Evolutionary conservation across 495 filamentous ascomycete genomes (phyloP).

Genomic region (Cladorrhinum samala): DNA sequence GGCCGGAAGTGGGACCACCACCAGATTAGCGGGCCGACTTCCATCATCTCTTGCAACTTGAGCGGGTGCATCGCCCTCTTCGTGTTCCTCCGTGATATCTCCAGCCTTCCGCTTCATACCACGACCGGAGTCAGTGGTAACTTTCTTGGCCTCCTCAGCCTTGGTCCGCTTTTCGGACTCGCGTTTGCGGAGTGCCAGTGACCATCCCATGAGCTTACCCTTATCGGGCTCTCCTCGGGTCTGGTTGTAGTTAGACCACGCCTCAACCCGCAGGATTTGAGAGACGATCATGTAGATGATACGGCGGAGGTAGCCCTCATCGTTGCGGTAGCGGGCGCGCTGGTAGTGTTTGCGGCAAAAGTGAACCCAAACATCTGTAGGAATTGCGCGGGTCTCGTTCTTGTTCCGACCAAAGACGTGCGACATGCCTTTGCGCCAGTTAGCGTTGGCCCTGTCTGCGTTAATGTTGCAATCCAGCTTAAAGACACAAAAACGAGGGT

Average conservation of each 20-base stretch:
- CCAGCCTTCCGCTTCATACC: slow-evolving; percentile 16
- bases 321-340: slow-evolving; percentile 59
- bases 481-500: not conserved
- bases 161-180: slow-evolving; percentile 41
- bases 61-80: slow-evolving; percentile 20
- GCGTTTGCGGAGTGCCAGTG: slow-evolving; percentile 45
- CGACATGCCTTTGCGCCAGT: slow-evolving; percentile 64
- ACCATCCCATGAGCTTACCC: slow-evolving; percentile 45
- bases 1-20: slow-evolving; percentile 33
- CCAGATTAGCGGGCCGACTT: slow-evolving; percentile 13
- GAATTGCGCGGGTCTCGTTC: slow-evolving; percentile 60
- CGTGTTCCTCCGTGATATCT: slow-evolving; percentile 24
- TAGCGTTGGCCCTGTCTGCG: not conserved
- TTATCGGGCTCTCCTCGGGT: slow-evolving; percentile 19
- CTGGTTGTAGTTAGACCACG: slow-evolving; percentile 47
- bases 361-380: slow-evolving; percentile 58
- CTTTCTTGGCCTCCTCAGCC: slow-evolving; percentile 19
- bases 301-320: slow-evolving; percentile 49
- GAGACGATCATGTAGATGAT: slow-evolving; percentile 55
- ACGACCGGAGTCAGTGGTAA: slow-evolving; percentile 10
- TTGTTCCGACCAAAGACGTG: slow-evolving; percentile 92
- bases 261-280: slow-evolving; percentile 52
- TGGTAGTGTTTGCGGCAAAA: slow-evolving; percentile 87
- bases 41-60: slow-evolving; percentile 4
- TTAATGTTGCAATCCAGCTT: not conserved